Evolutionary conservation across 768 basidiomycete species (phyloP), one percentile per base, ranked within the genome.

Genomic region (Gloeostereum incarnatum): DNA sequence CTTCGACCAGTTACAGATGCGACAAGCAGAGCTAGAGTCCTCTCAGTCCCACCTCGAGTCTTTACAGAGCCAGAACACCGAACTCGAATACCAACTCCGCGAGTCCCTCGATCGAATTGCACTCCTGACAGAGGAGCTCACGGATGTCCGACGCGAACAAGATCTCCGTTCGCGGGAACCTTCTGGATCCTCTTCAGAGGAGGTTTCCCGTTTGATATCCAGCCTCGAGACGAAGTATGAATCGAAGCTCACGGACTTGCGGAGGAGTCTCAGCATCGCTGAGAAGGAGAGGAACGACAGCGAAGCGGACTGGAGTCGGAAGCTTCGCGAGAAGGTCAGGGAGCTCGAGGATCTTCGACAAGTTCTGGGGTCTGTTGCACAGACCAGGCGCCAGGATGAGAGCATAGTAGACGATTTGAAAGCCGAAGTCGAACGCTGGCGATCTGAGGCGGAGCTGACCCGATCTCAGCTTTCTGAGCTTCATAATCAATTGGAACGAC

Each of bases 21-120:
- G 87, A 21, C 90, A 94, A 55, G 92, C 87, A 11, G 93, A 97
- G 51, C 58, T 85, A 8, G 96, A 99, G 59, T 83, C 86, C 1
- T 75, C 80, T 4, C 79, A 81, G 45, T 75, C 74, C 4, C 79
- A 85, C 45, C 65, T 81, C 2, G 88, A 91, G 47, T 71, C 72
- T 1, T 58, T 91, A 14, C 77, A 85, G 48, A 78, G 78, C 34
- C 82, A 86, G 49, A 81, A 79, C 33, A 77, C 80, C 2, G 96
- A 99, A 53, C 63, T 88, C 21, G 78, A 89, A 49, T 93, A 84
- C 57, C 90, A 92, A 51, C 62, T 93, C 0, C 78, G 82, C 26
- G 92, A 97, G 58, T 58, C 77, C 1, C 71, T 73, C 25, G 90
- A 94, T 35, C 80, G 83, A 2, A 58, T 78, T 22, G 65, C 71